A percentile compares a stretch with the other conserved stretches of the same genome.
Evolutionary conservation across 2,329 filamentous ascomycete genomes (phyloP).

Genomic region (Trichothecium roseum): DNA sequence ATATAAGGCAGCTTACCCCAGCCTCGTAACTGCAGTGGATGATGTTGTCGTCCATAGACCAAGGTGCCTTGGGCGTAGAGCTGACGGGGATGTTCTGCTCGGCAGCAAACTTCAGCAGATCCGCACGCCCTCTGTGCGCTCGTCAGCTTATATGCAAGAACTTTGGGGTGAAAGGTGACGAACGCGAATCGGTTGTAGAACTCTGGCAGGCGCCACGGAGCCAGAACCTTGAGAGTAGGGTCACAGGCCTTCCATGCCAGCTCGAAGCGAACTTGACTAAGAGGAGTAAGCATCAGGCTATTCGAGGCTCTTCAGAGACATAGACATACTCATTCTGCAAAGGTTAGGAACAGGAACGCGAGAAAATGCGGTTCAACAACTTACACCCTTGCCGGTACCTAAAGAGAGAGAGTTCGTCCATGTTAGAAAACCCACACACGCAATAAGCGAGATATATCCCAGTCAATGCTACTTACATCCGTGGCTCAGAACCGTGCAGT

Average conservation of each 20-base stretch:
- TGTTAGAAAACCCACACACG: not conserved
- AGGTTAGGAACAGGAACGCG: not conserved
- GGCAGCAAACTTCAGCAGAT: constrained; percentile 61
- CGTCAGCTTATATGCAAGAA: constrained; percentile 4
- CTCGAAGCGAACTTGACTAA: constrained; percentile 23
- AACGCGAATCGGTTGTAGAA: constrained; percentile 57
- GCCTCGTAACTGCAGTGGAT: constrained; percentile 62
- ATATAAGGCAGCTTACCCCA: constrained; percentile 27
- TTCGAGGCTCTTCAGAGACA: not conserved
- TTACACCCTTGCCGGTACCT: constrained; percentile 7
- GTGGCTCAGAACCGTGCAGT: constrained; percentile 28
- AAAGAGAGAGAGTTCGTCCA: constrained; percentile 1
- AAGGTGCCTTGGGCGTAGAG: constrained; percentile 63
- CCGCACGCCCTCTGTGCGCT: constrained; percentile 37
- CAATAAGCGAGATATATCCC: too few species aligned
- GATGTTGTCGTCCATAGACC: constrained; percentile 39
- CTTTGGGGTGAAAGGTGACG: constrained; percentile 7
- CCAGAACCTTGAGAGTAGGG: constrained; percentile 57
- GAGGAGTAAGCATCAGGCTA: not conserved
- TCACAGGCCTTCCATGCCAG: constrained; percentile 29
- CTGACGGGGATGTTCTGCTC: constrained; percentile 59
- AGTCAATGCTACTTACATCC: constrained; percentile 28
- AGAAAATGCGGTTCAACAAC: constrained; percentile 1
- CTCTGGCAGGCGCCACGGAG: constrained; percentile 59
- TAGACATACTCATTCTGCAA: constrained; percentile 4